Conservation (phyloP, 73 alveolate genomes). For the Tetrahymena elliotti region DNA sequence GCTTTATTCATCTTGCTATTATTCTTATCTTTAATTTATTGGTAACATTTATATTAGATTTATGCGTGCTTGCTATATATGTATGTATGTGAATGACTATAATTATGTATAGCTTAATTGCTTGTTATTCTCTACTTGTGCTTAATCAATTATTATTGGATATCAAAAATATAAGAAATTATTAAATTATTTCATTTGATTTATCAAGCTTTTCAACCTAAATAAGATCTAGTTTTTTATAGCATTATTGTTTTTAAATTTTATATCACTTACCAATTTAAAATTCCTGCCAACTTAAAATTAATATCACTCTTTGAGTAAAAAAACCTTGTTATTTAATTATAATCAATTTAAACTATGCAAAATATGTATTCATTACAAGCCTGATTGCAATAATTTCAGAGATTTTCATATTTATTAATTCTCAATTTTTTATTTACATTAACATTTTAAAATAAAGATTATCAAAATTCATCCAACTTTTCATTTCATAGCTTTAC, state of each 20-base stretch:
- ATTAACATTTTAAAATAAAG: no score
- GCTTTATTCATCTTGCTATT: background rate
- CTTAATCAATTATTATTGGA: background rate
- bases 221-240: background rate
- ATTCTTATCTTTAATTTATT: background rate
- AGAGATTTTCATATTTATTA: background rate
- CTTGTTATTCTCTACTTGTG: background rate
- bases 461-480: background rate
- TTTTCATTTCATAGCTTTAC: no score
- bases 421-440: no score
- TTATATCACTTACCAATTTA: no score
- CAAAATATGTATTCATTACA: no score
- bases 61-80: background rate
- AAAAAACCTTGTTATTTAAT: background rate
- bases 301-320: background rate
- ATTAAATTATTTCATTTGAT: background rate
- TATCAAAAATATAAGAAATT: background rate
- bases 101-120: background rate
- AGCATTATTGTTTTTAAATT: background rate
- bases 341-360: background rate
- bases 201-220: background rate
- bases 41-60: background rate
- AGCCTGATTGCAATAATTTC: background rate
- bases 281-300: background rate
- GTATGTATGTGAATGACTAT: no score